Conservation (phyloP, 306 rosid genomes). For the Castanopsis chinensis region DNA sequence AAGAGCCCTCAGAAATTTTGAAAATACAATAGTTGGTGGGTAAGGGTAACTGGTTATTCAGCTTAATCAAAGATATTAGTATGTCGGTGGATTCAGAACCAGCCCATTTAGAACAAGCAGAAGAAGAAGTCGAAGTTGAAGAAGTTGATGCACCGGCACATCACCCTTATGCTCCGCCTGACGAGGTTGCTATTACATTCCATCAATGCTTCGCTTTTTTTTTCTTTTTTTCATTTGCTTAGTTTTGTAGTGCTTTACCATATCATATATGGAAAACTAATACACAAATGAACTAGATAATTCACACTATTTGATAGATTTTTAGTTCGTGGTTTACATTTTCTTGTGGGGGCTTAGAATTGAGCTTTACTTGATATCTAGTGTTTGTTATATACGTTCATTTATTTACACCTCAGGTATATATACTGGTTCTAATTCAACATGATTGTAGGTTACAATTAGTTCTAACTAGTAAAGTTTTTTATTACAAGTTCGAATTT, state of each 20-base stretch:
- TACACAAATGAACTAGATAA: not conserved
- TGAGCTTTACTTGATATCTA: not conserved
- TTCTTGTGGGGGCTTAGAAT: not conserved
- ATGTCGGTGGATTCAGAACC: conserved; percentile 50
- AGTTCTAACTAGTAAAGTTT: too few relatives aligned
- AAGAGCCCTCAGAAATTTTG: not conserved
- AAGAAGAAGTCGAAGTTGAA: conserved; percentile 20
- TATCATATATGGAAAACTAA: too few relatives aligned
- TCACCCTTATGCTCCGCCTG: conserved; percentile 65
- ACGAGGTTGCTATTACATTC: conserved; percentile 42
- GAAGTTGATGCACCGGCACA: conserved; percentile 40
- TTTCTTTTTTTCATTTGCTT: not conserved
- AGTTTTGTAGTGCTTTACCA: not conserved
- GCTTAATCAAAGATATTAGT: too few relatives aligned
- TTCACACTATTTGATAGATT: not conserved
- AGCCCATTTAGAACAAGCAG: conserved; percentile 25
- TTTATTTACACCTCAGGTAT: not conserved
- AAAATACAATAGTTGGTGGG: conserved; percentile 21
- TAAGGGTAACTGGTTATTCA: too few relatives aligned
- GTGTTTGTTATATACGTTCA: not conserved
- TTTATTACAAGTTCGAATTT: too few relatives aligned
- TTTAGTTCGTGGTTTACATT: not conserved
- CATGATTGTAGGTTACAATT: not conserved
- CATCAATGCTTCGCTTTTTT: not conserved
- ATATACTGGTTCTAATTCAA: not conserved